Conservation (phyloP, 768 basidiomycete species). For the Boletales sp. region DNA sequence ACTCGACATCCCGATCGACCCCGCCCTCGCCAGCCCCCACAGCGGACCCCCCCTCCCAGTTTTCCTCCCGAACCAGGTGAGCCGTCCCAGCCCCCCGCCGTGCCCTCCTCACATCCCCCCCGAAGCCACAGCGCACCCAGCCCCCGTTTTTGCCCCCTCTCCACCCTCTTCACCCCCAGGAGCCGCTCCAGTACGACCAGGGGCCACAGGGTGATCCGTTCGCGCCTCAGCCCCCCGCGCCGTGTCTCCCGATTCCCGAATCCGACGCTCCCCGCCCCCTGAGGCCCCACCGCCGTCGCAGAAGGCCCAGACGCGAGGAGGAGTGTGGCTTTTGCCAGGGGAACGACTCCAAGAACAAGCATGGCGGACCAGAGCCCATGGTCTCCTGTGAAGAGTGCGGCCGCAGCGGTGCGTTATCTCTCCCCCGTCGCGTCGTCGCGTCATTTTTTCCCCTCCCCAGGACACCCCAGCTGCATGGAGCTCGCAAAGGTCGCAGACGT, state of each 20-base stretch:
- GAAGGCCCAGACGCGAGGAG: slow-evolving; percentile 49
- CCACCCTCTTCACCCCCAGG: slow-evolving; percentile 25
- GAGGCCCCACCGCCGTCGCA: slow-evolving; percentile 47
- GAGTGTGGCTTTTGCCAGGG: slow-evolving; percentile 81
- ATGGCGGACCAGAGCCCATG: slow-evolving; percentile 60
- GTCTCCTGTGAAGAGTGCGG: slow-evolving; percentile 80
- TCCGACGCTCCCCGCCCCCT: slow-evolving; percentile 38
- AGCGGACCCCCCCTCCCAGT: slow-evolving; percentile 15
- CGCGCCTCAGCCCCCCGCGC: slow-evolving; percentile 56
- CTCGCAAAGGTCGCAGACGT: slow-evolving; percentile 53
- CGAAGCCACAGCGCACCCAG: slow-evolving; percentile 26
- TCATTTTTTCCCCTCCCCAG: slow-evolving; percentile 34
- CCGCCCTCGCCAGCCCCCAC: slow-evolving; percentile 48
- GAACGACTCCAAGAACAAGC: slow-evolving; percentile 54
- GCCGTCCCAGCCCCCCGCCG: slow-evolving; percentile 15
- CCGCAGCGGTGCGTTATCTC: slow-evolving; percentile 62
- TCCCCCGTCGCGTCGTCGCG: background rate
- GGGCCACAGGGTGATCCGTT: slow-evolving; percentile 84
- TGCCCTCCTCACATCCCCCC: slow-evolving; percentile 21
- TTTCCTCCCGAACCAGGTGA: slow-evolving; percentile 33
- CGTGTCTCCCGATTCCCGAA: slow-evolving; percentile 49
- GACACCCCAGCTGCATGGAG: slow-evolving; percentile 85
- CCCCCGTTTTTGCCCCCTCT: slow-evolving; percentile 21
- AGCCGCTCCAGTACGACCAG: slow-evolving; percentile 56
- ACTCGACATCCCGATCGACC: slow-evolving; percentile 75